Evolutionary conservation across 768 basidiomycete species (phyloP).

Genomic region (Boletales sp.): DNA sequence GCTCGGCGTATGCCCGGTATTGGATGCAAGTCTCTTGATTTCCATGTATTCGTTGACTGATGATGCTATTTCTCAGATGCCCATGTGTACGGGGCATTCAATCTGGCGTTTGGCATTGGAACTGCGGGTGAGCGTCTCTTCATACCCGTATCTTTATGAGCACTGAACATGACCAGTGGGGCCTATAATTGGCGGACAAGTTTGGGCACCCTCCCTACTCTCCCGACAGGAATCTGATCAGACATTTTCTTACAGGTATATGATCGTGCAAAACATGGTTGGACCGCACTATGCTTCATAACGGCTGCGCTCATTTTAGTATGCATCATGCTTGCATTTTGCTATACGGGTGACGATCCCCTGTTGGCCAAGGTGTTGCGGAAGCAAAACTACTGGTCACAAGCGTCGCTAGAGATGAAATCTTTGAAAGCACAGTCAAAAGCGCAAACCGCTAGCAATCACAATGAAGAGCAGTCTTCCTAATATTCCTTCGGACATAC

Average conservation of each 20-base stretch:
- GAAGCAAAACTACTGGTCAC: conserved; percentile 10
- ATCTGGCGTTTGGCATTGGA: conserved; percentile 66
- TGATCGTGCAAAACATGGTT: conserved; percentile 51
- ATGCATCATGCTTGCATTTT: conserved; percentile 38
- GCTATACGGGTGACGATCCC: conserved; percentile 49
- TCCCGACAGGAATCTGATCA: neutral
- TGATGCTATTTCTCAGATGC: conserved; percentile 43
- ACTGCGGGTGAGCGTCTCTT: conserved; percentile 44
- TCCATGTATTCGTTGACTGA: conserved; percentile 1
- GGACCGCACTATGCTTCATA: conserved; percentile 55
- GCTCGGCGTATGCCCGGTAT: conserved; percentile 56
- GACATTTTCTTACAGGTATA: conserved; percentile 46
- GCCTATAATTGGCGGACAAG: conserved; percentile 69
- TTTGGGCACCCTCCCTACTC: conserved; percentile 15
- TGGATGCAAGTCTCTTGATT: conserved; percentile 50
- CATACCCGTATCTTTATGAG: neutral
- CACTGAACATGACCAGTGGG: conserved; percentile 45
- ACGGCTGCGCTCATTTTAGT: conserved; percentile 40
- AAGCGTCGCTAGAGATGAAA: conserved; percentile 8
- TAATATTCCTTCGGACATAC: conserved; percentile 6
- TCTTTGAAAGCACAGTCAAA: conserved; percentile 2
- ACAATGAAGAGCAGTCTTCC: neutral
- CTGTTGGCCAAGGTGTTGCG: conserved; percentile 30
- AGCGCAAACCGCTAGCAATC: neutral
- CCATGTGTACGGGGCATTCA: conserved; percentile 73